Conservation (phyloP, 192 early-diverging fungal species). For the Coemansia sp. region DNA sequence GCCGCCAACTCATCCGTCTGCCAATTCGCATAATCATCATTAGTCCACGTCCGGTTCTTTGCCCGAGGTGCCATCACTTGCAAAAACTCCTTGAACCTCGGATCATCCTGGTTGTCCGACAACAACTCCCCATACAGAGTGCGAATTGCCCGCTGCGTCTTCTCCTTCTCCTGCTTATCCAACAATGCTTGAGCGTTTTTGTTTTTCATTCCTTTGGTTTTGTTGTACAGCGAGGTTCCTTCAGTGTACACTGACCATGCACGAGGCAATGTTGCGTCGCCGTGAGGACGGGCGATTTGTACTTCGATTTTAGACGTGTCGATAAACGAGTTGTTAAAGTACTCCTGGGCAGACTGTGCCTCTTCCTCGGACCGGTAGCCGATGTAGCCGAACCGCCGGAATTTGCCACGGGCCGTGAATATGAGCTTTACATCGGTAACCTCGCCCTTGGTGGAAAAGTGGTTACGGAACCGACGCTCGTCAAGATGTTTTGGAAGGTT, state of each 20-base stretch:
- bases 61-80: conserved; percentile 86
- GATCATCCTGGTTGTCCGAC: conserved; percentile 67
- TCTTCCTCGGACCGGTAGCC: conserved; percentile 88
- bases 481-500: conserved; percentile 92
- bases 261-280: conserved; percentile 77
- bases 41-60: conserved; percentile 81
- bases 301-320: conserved; percentile 88
- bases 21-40: conserved; percentile 72
- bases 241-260: conserved; percentile 89
- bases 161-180: conserved; percentile 15
- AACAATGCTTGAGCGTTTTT: not conserved
- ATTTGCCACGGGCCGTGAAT: conserved; percentile 59
- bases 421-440: conserved; percentile 93
- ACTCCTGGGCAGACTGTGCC: conserved; percentile 72
- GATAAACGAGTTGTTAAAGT: conserved; percentile 91
- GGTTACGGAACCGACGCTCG: conserved; percentile 79
- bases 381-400: conserved; percentile 89
- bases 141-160: conserved; percentile 41
- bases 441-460: conserved; percentile 80
- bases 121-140: conserved; percentile 43
- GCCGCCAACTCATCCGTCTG: conserved; percentile 39
- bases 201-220: conserved; percentile 22
- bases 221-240: conserved; percentile 76
- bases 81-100: conserved; percentile 84
- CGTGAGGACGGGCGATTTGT: conserved; percentile 83